Percentiles rank a stretch among this genome's conserved stretches.
These are phyloP conservation scores for Aspergillus ustus DNA, from an alignment of 2,329 filamentous ascomycete genomes.

Conservation along the genomic window DNA sequence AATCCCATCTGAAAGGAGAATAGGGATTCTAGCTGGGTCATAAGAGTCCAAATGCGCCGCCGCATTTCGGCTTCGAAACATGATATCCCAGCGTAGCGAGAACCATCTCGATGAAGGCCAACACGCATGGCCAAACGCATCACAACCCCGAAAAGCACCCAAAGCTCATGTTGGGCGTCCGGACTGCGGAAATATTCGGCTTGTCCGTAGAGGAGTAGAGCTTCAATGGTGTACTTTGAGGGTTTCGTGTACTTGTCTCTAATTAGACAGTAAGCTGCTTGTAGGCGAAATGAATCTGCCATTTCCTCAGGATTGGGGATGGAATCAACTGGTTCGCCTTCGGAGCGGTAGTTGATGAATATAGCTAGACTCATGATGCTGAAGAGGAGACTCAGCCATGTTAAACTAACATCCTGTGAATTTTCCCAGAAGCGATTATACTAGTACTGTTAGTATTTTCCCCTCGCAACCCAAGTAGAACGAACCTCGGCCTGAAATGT, in stretches of 20 bases:
- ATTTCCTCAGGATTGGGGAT: not conserved
- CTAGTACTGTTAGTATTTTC: not conserved
- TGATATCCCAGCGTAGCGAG: slow-evolving; percentile 39
- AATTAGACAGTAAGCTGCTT: slow-evolving; percentile 9
- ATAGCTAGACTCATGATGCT: slow-evolving; percentile 9
- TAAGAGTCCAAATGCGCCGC: slow-evolving; percentile 38
- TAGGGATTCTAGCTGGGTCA: slow-evolving; percentile 45
- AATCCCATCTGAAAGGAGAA: slow-evolving; percentile 45
- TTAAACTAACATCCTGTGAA: not conserved
- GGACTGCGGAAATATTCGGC: slow-evolving; percentile 9
- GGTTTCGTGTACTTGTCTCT: slow-evolving; percentile 2
- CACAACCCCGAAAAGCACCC: slow-evolving; percentile 34
- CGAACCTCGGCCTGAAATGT: slow-evolving; percentile 12
- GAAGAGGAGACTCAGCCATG: slow-evolving; percentile 12
- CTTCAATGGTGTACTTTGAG: slow-evolving; percentile 7
- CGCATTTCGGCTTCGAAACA: slow-evolving; percentile 44
- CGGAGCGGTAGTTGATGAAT: not conserved
- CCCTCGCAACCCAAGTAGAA: not conserved
- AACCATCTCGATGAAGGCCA: slow-evolving; percentile 51
- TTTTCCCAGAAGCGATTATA: slow-evolving; percentile 9
- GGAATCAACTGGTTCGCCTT: not conserved
- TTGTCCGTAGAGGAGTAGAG: slow-evolving; percentile 4
- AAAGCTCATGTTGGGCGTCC: slow-evolving; percentile 18
- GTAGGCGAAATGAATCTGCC: not conserved
- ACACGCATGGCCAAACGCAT: slow-evolving; percentile 41